Conservation (phyloP, 2,329 filamentous ascomycete genomes). For the Botrytis squamosa region DNA sequence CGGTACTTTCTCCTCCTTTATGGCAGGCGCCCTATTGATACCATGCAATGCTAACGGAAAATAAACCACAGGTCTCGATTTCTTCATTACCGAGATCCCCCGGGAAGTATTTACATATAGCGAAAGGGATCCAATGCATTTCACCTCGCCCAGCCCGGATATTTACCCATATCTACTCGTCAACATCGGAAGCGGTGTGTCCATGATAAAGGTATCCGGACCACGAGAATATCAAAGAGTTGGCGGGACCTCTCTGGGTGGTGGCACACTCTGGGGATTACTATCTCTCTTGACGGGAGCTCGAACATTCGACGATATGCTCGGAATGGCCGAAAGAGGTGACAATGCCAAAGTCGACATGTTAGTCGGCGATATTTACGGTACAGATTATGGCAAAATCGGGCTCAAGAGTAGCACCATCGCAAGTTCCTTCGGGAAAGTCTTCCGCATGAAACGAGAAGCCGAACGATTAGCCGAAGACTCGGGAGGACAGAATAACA, state of each 20-base stretch:
- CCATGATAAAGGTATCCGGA: constrained; percentile 94
- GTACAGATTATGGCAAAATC: constrained; percentile 92
- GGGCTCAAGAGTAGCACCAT: constrained; percentile 95
- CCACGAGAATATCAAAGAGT: constrained; percentile 85
- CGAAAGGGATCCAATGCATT: constrained; percentile 86
- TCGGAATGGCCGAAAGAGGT: constrained; percentile 83
- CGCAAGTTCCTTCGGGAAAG: constrained; percentile 93
- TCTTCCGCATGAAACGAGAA: constrained; percentile 86
- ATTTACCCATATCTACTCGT: constrained; percentile 97
- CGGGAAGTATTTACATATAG: constrained; percentile 96
- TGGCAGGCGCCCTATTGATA: background rate
- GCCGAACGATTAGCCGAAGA: constrained; percentile 79
- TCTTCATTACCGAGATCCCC: constrained; percentile 98
- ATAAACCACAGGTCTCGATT: constrained; percentile 71
- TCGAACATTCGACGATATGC: constrained; percentile 95
- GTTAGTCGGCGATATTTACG: constrained; percentile 97
- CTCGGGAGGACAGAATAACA: constrained; percentile 46
- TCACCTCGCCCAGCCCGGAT: constrained; percentile 71
- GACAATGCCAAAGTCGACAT: constrained; percentile 95
- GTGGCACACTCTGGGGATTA: constrained; percentile 96
- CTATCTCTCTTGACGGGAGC: constrained; percentile 91
- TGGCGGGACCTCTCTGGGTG: constrained; percentile 89
- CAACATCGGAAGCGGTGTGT: constrained; percentile 96
- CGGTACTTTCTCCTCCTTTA: constrained; percentile 52
- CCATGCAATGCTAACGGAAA: background rate